Conservation (phyloP, 2,329 filamentous ascomycete species). For the Aspergillus versicolor region DNA sequence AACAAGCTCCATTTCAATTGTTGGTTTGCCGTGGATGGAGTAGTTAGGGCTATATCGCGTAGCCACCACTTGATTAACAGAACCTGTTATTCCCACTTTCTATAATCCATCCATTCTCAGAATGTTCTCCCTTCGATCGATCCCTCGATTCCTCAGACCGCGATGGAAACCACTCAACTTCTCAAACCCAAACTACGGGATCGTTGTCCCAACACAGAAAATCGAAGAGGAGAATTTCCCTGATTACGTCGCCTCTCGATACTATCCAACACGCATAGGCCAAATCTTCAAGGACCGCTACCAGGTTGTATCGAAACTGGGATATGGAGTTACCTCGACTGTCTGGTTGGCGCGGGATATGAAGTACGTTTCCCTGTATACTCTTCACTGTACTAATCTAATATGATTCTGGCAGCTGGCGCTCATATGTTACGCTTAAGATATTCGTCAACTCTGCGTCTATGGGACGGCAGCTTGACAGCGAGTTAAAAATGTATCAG, state of each 20-base stretch:
- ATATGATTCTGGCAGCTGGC: constrained; percentile 15
- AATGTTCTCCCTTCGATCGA: constrained; percentile 20
- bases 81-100: no score
- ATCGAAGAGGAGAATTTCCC: constrained; percentile 36
- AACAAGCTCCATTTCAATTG: no score
- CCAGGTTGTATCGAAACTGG: constrained; percentile 37
- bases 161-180: constrained; percentile 35
- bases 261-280: constrained; percentile 33
- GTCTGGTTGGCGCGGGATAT: constrained; percentile 39
- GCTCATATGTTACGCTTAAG: constrained; percentile 32
- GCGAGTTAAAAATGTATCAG: constrained; percentile 47
- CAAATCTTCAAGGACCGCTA: constrained; percentile 31
- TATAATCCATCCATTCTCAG: not conserved
- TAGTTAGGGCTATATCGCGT: no score
- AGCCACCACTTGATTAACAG: no score
- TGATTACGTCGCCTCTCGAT: constrained; percentile 23
- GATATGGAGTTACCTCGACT: constrained; percentile 37
- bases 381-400: not conserved
- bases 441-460: constrained; percentile 29
- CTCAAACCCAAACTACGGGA: constrained; percentile 27
- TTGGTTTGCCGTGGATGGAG: no score
- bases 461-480: constrained; percentile 29
- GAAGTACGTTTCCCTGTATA: constrained; percentile 18
- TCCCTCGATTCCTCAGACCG: constrained; percentile 22
- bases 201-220: constrained; percentile 22